A percentile compares a stretch with the other conserved stretches of the same genome.
Conservation (phyloP, 306 rosid genomes). For the Castanea mollissima region DNA sequence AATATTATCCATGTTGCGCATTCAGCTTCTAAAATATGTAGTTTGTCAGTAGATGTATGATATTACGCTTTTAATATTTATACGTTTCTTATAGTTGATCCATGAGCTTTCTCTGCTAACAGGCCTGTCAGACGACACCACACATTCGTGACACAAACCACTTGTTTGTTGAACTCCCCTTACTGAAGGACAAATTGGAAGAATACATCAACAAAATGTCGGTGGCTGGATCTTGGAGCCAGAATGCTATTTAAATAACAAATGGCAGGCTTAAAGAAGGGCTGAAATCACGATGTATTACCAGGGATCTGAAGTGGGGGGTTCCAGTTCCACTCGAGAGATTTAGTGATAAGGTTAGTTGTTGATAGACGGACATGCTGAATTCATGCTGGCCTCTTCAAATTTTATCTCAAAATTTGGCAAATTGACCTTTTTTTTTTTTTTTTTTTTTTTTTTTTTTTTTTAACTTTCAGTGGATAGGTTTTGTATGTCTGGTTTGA, state of each 20-base stretch:
- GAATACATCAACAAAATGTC: slow-evolving; percentile 67
- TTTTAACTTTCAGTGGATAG: slow-evolving; percentile 29
- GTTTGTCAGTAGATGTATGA: background rate
- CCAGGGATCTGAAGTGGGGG: slow-evolving; percentile 97
- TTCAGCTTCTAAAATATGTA: background rate
- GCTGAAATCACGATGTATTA: slow-evolving; percentile 78
- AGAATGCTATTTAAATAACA: slow-evolving; percentile 88
- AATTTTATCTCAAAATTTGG: background rate
- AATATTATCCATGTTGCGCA: background rate
- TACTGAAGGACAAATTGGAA: slow-evolving; percentile 64
- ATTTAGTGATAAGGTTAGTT: slow-evolving; percentile 69
- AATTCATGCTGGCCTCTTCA: background rate
- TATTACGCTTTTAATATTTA: background rate
- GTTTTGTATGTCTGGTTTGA: slow-evolving; percentile 99
- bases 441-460: background rate
- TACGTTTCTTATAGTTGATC: background rate
- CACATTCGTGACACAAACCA: slow-evolving; percentile 80
- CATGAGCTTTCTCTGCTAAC: background rate
- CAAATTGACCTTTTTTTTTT: background rate
- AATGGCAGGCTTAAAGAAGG: slow-evolving; percentile 88
- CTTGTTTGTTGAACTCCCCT: slow-evolving; percentile 89
- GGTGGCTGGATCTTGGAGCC: slow-evolving; percentile 87
- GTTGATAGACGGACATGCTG: background rate
- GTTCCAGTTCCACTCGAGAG: slow-evolving; percentile 95
- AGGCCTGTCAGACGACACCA: slow-evolving; percentile 78